These are phyloP conservation scores for Allantophomopsis lycopodina DNA, from an alignment of 2,329 filamentous ascomycete species.

Conservation along the genomic window DNA sequence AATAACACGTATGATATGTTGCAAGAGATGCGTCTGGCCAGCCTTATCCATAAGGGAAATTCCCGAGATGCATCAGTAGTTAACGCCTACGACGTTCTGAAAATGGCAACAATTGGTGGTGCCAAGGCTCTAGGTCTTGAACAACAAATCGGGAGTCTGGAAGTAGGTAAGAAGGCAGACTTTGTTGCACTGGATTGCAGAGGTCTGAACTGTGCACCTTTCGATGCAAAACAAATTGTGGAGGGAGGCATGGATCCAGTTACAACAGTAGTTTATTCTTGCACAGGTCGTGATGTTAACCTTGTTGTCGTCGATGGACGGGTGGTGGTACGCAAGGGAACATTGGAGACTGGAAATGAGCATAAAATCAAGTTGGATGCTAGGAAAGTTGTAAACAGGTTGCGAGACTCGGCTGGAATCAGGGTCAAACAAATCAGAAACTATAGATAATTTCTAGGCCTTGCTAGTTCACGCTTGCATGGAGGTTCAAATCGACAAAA, in stretches of 20 bases:
- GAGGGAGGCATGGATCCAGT: slow-evolving; percentile 21
- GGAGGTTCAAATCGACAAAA: too few species aligned
- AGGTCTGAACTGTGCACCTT: slow-evolving; percentile 18
- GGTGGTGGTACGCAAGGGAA: too few species aligned
- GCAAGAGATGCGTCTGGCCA: slow-evolving; percentile 36
- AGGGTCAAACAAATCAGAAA: too few species aligned
- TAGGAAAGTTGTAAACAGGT: too few species aligned
- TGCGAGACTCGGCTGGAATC: too few species aligned
- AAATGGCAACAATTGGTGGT: slow-evolving; percentile 37
- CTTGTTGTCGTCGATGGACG: too few species aligned
- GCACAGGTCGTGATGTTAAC: slow-evolving; percentile 4
- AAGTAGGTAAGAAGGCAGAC: too few species aligned
- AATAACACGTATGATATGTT: slow-evolving; percentile 36
- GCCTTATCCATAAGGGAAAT: slow-evolving; percentile 30
- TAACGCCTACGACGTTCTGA: slow-evolving; percentile 28
- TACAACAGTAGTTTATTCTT: slow-evolving; percentile 18
- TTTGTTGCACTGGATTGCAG: not conserved
- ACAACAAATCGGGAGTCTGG: too few species aligned
- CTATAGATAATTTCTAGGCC: too few species aligned
- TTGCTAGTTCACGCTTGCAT: too few species aligned
- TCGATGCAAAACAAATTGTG: slow-evolving; percentile 18
- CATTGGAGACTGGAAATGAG: too few species aligned
- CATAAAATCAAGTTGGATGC: too few species aligned
- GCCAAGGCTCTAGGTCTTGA: slow-evolving; percentile 29
- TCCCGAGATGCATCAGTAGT: slow-evolving; percentile 26